Conservation (phyloP, 2,329 filamentous ascomycete genomes). For the Nectriaceae sp. region DNA sequence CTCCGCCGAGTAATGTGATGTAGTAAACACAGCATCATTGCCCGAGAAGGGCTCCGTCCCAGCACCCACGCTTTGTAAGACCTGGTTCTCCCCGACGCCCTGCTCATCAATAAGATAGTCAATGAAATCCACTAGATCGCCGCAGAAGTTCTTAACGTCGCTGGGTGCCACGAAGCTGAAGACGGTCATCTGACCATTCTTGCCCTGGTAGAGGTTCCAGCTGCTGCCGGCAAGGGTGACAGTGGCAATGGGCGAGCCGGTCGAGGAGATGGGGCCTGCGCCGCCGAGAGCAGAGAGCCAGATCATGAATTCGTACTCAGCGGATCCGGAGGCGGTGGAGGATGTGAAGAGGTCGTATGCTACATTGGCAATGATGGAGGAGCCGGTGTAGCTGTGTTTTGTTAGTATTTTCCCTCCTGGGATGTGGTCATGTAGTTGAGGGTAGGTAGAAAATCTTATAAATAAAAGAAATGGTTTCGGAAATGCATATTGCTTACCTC, state of each 20-base stretch:
- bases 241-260: constrained; percentile 54
- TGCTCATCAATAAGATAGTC: constrained; percentile 54
- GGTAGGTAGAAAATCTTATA: too few species aligned
- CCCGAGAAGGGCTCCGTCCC: constrained; percentile 61
- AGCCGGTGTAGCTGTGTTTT: constrained; percentile 43
- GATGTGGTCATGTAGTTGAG: too few species aligned
- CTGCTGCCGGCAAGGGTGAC: constrained; percentile 51
- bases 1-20: constrained; percentile 7
- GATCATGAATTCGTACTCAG: constrained; percentile 45
- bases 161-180: constrained; percentile 50
- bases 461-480: not conserved
- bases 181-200: constrained; percentile 58
- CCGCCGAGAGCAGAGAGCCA: constrained; percentile 22
- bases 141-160: constrained; percentile 51
- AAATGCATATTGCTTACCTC: constrained; percentile 21
- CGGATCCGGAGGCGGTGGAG: constrained; percentile 42
- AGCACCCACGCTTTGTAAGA: constrained; percentile 53
- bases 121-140: constrained; percentile 58
- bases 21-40: constrained; percentile 33
- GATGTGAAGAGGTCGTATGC: constrained; percentile 61
- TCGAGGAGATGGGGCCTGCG: constrained; percentile 37
- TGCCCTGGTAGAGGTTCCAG: constrained; percentile 59
- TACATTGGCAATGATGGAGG: constrained; percentile 53
- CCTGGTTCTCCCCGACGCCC: constrained; percentile 50
- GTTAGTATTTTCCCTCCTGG: not conserved